phyloP scores from a whole-genome alignment of 768 basidiomycete species.

The Hericium coralloides region DNA sequence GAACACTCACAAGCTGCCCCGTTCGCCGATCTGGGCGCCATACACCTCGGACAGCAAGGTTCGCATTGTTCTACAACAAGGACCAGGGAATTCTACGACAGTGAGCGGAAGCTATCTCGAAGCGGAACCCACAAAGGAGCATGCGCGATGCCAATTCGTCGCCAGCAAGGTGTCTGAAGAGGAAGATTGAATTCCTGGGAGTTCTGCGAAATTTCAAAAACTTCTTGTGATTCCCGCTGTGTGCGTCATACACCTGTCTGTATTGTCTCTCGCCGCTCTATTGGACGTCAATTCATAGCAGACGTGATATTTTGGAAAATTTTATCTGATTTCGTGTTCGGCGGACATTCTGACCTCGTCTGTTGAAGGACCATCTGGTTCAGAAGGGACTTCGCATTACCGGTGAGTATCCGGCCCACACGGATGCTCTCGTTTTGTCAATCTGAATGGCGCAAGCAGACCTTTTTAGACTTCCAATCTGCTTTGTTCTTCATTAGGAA shows the following conservation, averaged over 20 bases:
- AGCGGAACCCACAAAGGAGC: conserved; percentile 28
- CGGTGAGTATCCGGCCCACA: not conserved
- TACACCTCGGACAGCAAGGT: conserved; percentile 24
- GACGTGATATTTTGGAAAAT: too few relatives aligned
- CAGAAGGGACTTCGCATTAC: not conserved
- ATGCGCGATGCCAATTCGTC: conserved; percentile 29
- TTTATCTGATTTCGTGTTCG: too few relatives aligned
- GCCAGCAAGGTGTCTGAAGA: conserved; percentile 24
- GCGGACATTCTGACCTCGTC: too few relatives aligned
- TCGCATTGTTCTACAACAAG: conserved; percentile 40
- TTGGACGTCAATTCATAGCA: too few relatives aligned
- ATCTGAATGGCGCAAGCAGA: not conserved
- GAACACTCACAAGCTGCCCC: conserved; percentile 42
- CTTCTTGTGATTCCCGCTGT: too few relatives aligned
- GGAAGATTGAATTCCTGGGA: conserved; percentile 23
- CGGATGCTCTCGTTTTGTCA: not conserved
- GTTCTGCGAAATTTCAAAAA: too few relatives aligned
- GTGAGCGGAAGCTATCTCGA: conserved; percentile 36
- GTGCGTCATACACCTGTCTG: too few relatives aligned
- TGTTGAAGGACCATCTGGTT: too few relatives aligned
- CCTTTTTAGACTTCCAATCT: not conserved
- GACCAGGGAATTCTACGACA: conserved; percentile 18
- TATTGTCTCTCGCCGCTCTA: too few relatives aligned
- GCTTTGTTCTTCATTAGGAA: not conserved
- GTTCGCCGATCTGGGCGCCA: conserved; percentile 41